A percentile compares a stretch with the other conserved stretches of the same genome.
phyloP scores from a whole-genome alignment of 176 grass and related monocot genomes.

The Sorghum bicolor region Sorghum_bicolor_NCBIv3 NC_012873.2:45723501-45724000 shows the following conservation, averaged over 20 bases:
- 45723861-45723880: not conserved
- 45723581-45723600: not conserved
- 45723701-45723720: constrained; percentile 27
- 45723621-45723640: constrained; percentile 15
- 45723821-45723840: not conserved
- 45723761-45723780: not conserved
- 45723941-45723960: not conserved
- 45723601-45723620: constrained; percentile 12
- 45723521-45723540: not conserved
- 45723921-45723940: not conserved
- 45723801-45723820: constrained; percentile 10
- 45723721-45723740: constrained; percentile 5
- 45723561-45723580: not conserved
- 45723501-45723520: not conserved
- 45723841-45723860: not conserved
- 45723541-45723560: not conserved
- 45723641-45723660: not conserved
- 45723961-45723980: too few species aligned
- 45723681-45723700: not conserved
- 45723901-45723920: not conserved
- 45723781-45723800: constrained; percentile 8
- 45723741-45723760: not conserved
- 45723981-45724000: not conserved
- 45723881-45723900: not conserved
- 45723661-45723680: not conserved